Evolutionary conservation across 805 yeast species (phyloP), one percentile per base, ranked within the genome.

Genomic region (Candida nemodendra): DNA sequence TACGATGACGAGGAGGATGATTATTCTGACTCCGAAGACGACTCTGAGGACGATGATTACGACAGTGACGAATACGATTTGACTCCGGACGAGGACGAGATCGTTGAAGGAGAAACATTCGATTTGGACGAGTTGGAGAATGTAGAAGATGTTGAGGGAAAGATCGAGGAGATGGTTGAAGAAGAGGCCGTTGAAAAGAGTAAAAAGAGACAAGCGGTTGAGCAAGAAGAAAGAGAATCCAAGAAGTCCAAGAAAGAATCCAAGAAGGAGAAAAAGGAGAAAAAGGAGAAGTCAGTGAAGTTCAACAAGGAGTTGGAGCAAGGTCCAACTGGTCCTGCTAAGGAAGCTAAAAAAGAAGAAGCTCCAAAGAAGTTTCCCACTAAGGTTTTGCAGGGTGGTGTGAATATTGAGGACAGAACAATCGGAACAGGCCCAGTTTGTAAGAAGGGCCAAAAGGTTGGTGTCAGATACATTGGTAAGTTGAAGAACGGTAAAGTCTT

Each of bases 381-480:
- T 55, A 82, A 81, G 72, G 84, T 85, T 38, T 76, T 93, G 50
- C 83, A 85, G 61, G 98, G 98, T 56, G 98, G 97, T 61, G 88
- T 93, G 54, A 71, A 84, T 45, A 71, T 89, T 59, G 99, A 93
- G 75, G 99, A 93, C 73, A 84, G 95, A 68, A 80, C 83, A 45
- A 65, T 74, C 42, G 99, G 99, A 59, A 77, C 79, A 42, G 99
- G 99, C 45, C 80, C 87, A 55, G 72, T 73, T 48, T 95, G 95
- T 62, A 90, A 89, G 74, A 72, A 76, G 55, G 95, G 96, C 45
- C 77, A 85, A 71, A 87, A 78, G 64, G 95, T 93, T 50, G 95
- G 96, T 63, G 90, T 93, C 68, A 81, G 99, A 74, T 93, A 93
- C 79, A 85, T 93, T 54, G 99, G 99, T 64, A 95, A 93, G 74